phyloP scores from a whole-genome alignment of 306 rosid species.

The Alnus rubra region DNA sequence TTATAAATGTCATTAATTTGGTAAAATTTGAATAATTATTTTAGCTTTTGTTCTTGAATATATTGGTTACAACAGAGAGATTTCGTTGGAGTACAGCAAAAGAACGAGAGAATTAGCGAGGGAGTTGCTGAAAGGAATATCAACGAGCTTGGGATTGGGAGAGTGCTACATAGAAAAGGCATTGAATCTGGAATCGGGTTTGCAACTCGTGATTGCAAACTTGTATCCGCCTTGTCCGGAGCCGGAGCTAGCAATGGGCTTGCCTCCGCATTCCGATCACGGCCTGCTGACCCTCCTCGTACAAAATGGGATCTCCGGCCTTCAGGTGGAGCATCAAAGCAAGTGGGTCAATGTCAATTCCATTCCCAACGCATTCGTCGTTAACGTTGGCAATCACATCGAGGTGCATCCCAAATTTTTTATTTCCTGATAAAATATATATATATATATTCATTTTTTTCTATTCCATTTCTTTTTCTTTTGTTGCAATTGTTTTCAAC shows the following conservation, averaged over 20 bases:
- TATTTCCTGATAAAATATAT: no score
- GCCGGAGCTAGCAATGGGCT: constrained; percentile 64
- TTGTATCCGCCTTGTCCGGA: constrained; percentile 70
- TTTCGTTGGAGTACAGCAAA: constrained; percentile 40
- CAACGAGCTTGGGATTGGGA: constrained; percentile 58
- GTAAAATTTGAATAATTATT: no score
- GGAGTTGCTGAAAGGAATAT: constrained; percentile 55
- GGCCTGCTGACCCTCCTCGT: constrained; percentile 54
- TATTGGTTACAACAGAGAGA: constrained; percentile 30
- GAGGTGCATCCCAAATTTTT: constrained; percentile 48
- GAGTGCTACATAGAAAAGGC: constrained; percentile 28
- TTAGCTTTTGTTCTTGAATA: no score
- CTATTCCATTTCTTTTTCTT: background rate
- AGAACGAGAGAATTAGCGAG: constrained; percentile 37
- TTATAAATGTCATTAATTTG: no score
- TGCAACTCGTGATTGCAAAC: constrained; percentile 45
- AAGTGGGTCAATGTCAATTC: constrained; percentile 60
- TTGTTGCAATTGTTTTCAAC: background rate
- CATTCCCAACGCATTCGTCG: constrained; percentile 49
- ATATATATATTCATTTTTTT: background rate
- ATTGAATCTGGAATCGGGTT: constrained; percentile 48
- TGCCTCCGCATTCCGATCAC: constrained; percentile 75
- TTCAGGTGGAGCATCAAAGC: constrained; percentile 58
- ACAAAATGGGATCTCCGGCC: constrained; percentile 61
- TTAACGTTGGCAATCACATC: constrained; percentile 59